Evolutionary conservation across 169 alveolate genomes (phyloP).

Genomic region (Eimeria brunetti): DNA sequence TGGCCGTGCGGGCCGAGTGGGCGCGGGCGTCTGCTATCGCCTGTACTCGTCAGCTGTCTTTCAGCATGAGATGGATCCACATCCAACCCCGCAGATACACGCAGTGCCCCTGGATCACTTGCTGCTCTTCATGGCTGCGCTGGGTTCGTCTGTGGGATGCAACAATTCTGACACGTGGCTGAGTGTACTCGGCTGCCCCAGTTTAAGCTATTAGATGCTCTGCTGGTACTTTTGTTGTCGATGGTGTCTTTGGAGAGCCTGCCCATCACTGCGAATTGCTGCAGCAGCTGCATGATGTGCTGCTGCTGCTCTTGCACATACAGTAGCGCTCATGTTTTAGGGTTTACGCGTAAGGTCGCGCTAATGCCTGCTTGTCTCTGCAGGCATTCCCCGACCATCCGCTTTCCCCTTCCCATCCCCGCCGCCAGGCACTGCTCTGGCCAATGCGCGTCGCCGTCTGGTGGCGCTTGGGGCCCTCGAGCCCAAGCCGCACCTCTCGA

Average conservation of each 20-base stretch:
- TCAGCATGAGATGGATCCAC: slow-evolving; percentile 87
- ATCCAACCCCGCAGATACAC: slow-evolving; percentile 91
- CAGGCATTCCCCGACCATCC: slow-evolving; percentile 81
- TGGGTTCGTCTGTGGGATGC: slow-evolving; percentile 84
- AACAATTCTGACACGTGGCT: too few relatives aligned
- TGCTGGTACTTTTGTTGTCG: background rate
- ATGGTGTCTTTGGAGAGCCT: background rate
- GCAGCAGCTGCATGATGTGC: background rate
- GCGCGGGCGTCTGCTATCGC: slow-evolving; percentile 99
- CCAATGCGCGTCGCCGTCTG: slow-evolving; percentile 77
- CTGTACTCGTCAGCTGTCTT: slow-evolving; percentile 88
- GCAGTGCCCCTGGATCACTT: slow-evolving; percentile 91
- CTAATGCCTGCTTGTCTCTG: background rate
- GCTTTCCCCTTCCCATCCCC: slow-evolving; percentile 82
- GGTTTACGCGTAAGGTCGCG: background rate
- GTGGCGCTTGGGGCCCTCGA: slow-evolving; percentile 75
- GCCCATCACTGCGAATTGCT: background rate
- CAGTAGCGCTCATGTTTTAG: background rate
- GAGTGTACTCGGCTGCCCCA: too few relatives aligned
- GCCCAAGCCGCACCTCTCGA: slow-evolving; percentile 25
- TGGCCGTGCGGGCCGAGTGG: slow-evolving; percentile 99
- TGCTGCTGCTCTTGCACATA: background rate
- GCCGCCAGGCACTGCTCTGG: slow-evolving; percentile 70
- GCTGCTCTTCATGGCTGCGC: slow-evolving; percentile 92
- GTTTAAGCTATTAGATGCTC: background rate